These are phyloP conservation scores for Termitomyces sp. DNA, from an alignment of 768 basidiomycete genomes.

Conservation along the genomic window DNA sequence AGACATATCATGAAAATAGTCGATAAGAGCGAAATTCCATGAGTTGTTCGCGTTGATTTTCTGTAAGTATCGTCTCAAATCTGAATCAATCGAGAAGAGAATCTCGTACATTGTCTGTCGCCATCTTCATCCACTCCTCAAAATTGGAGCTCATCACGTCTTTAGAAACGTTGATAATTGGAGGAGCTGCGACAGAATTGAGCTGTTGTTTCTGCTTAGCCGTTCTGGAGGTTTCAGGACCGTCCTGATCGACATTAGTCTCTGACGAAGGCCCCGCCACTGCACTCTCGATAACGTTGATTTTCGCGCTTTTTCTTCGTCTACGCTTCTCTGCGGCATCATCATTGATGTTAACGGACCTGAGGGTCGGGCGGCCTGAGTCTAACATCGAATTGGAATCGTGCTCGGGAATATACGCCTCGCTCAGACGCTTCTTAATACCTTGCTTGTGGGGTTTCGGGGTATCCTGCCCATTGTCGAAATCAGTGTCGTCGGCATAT, in stretches of 20 bases:
- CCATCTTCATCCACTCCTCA: slow-evolving; percentile 99
- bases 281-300: slow-evolving; percentile 50
- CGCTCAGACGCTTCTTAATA: slow-evolving; percentile 61
- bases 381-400: slow-evolving; percentile 39
- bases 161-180: slow-evolving; percentile 57
- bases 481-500: slow-evolving; percentile 34
- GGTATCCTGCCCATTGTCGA: slow-evolving; percentile 35
- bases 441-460: slow-evolving; percentile 35
- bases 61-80: slow-evolving; percentile 38
- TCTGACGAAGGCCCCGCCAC: slow-evolving; percentile 62
- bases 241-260: slow-evolving; percentile 33
- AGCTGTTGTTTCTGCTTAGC: slow-evolving; percentile 61
- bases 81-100: slow-evolving; percentile 2
- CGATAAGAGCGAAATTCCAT: slow-evolving; percentile 97
- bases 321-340: slow-evolving; percentile 85
- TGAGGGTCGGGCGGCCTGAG: slow-evolving; percentile 33
- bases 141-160: slow-evolving; percentile 92
- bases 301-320: slow-evolving; percentile 74
- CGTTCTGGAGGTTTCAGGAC: slow-evolving; percentile 40
- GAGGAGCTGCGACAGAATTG: slow-evolving; percentile 56
- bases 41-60: slow-evolving; percentile 99
- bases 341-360: slow-evolving; percentile 68
- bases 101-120: slow-evolving; percentile 87
- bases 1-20: slow-evolving; percentile 99
- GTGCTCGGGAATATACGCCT: slow-evolving; percentile 44